phyloP scores from a whole-genome alignment of 2,329 filamentous ascomycete species.

The Periglandula ipomoeae region DNA sequence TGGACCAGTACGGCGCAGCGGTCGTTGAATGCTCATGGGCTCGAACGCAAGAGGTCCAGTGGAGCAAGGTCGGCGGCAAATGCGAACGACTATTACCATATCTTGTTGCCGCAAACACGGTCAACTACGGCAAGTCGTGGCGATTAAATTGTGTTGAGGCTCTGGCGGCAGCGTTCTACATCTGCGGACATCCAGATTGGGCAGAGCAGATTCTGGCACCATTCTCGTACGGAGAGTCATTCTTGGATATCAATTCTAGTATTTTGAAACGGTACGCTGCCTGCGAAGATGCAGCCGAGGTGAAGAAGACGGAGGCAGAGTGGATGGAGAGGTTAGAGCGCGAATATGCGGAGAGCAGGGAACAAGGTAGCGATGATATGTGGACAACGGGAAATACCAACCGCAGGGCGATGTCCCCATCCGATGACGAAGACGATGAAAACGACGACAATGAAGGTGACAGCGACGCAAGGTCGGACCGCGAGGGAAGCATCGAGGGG shows the following conservation, averaged over 20 bases:
- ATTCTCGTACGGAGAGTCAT: constrained; percentile 82
- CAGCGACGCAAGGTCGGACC: constrained; percentile 26
- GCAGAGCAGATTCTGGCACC: constrained; percentile 72
- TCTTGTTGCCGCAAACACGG: constrained; percentile 89
- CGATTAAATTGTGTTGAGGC: constrained; percentile 93
- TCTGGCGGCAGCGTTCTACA: constrained; percentile 82
- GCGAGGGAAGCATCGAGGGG: constrained; percentile 41
- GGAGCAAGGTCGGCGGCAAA: constrained; percentile 83
- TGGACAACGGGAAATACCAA: constrained; percentile 93
- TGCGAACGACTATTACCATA: constrained; percentile 89
- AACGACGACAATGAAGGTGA: constrained; percentile 35
- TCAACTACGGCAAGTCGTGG: constrained; percentile 97
- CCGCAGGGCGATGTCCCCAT: constrained; percentile 44
- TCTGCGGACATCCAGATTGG: constrained; percentile 89
- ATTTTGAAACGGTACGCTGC: constrained; percentile 78
- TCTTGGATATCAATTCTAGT: constrained; percentile 81
- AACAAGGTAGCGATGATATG: constrained; percentile 61
- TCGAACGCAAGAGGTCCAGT: constrained; percentile 81
- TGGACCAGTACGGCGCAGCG: constrained; percentile 84
- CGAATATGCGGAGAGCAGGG: constrained; percentile 76
- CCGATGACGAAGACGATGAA: constrained; percentile 39
- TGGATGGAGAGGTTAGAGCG: constrained; percentile 87
- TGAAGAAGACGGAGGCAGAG: constrained; percentile 76
- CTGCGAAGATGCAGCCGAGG: constrained; percentile 68
- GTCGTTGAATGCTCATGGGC: constrained; percentile 99